Percentiles rank a stretch among this genome's conserved stretches.
phyloP scores from a whole-genome alignment of 768 basidiomycete genomes.

The Tremella mesenterica region DNA sequence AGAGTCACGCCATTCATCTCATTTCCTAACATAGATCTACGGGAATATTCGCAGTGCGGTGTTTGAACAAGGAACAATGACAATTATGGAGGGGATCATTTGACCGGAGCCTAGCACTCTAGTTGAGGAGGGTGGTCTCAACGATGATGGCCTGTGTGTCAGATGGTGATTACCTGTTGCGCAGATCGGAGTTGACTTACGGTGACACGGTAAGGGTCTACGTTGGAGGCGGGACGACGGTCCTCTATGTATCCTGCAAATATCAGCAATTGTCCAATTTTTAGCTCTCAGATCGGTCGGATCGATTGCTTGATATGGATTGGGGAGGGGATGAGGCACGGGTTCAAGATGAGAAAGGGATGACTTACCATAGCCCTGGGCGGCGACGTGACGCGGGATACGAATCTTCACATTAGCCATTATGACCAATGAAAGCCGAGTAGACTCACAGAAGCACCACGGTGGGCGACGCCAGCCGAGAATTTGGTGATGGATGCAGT shows the following conservation, averaged over 20 bases:
- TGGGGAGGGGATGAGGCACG: too few species aligned
- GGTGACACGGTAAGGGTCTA: constrained; percentile 95
- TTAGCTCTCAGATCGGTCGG: too few species aligned
- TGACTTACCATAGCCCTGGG: constrained; percentile 65
- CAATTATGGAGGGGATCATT: too few species aligned
- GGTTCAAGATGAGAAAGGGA: background rate
- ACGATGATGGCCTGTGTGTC: constrained; percentile 33
- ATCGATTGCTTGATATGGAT: too few species aligned
- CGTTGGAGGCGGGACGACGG: constrained; percentile 95
- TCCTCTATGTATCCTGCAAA: constrained; percentile 88
- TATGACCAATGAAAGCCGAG: background rate
- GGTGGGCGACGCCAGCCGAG: constrained; percentile 92
- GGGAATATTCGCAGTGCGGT: too few species aligned
- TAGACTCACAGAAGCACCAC: constrained; percentile 62
- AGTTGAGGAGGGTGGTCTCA: constrained; percentile 60
- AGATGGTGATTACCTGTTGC: background rate
- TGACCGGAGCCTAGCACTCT: too few species aligned
- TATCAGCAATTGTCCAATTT: background rate
- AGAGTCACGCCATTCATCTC: too few species aligned
- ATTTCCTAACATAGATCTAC: too few species aligned
- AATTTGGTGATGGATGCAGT: constrained; percentile 87
- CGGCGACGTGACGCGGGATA: constrained; percentile 83
- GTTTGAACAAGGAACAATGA: too few species aligned
- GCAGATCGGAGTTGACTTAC: constrained; percentile 47
- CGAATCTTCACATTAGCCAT: constrained; percentile 14